Evolutionary conservation across 768 basidiomycete species (phyloP).

Genomic region (Stropharia rugosoannulata): DNA sequence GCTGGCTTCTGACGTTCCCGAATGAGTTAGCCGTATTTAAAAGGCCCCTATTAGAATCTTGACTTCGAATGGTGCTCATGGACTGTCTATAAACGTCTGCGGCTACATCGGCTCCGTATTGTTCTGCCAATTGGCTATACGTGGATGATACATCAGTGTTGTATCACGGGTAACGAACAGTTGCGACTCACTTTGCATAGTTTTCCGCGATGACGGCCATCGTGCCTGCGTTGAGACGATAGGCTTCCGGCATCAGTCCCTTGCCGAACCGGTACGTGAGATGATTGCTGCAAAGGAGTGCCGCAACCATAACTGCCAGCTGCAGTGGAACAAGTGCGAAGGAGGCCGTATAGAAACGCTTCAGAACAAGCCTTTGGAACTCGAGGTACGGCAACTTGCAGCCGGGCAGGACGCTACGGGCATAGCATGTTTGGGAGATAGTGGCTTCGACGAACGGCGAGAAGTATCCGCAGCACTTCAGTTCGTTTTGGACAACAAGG

Average conservation of each 20-base stretch:
- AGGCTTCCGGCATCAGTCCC: conserved; percentile 86
- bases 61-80: no score
- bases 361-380: conserved; percentile 53
- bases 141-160: not conserved
- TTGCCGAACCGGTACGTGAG: conserved; percentile 87
- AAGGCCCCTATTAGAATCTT: no score
- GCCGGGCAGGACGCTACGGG: conserved; percentile 67
- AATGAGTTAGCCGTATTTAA: no score
- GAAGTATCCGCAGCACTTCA: conserved; percentile 79
- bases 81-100: conserved; percentile 51
- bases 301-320: conserved; percentile 59
- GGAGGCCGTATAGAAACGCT: conserved; percentile 60
- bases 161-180: not conserved
- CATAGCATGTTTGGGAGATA: conserved; percentile 69
- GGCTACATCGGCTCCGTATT: conserved; percentile 62
- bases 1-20: no score
- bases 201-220: conserved; percentile 86
- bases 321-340: conserved; percentile 72
- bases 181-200: conserved; percentile 49
- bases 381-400: conserved; percentile 67
- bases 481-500: conserved; percentile 68
- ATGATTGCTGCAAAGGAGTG: conserved; percentile 74
- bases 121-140: conserved; percentile 62
- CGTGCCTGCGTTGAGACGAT: conserved; percentile 64
- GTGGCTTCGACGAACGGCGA: conserved; percentile 80